Evolutionary conservation across 257 asterid genomes (phyloP).

Genomic region (Scutellaria barbata): DNA sequence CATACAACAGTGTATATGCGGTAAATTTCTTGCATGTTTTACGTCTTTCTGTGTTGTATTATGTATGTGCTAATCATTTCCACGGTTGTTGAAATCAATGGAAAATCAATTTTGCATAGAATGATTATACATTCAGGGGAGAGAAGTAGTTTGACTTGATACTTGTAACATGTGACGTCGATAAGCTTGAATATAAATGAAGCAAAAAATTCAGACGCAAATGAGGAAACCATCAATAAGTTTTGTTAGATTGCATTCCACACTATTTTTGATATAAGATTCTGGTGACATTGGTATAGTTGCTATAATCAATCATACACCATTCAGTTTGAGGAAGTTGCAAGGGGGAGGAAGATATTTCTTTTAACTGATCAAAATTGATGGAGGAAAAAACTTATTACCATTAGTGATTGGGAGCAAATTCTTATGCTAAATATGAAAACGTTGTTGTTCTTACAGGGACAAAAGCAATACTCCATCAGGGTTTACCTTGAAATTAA

Average conservation of each 20-base stretch:
- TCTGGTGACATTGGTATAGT: constrained; percentile 6
- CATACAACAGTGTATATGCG: constrained; percentile 94
- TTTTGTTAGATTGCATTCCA: constrained; percentile 19
- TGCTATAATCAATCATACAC: constrained; percentile 14
- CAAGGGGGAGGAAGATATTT: constrained; percentile 6
- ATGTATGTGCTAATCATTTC: background rate
- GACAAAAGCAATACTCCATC: constrained; percentile 98
- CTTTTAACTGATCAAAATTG: constrained; percentile 13
- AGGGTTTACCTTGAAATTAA: constrained; percentile 90
- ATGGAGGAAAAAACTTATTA: constrained; percentile 11
- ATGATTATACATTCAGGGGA: constrained; percentile 1
- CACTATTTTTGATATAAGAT: constrained; percentile 21
- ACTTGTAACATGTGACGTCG: constrained; percentile 11
- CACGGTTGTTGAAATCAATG: background rate
- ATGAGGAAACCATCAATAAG: background rate
- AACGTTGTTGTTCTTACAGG: constrained; percentile 45
- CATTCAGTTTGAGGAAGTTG: constrained; percentile 25
- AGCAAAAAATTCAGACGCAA: background rate
- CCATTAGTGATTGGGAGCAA: constrained; percentile 6
- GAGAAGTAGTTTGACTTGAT: constrained; percentile 8
- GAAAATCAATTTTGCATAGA: background rate
- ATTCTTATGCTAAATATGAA: constrained; percentile 26
- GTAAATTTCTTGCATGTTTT: constrained; percentile 42
- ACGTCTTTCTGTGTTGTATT: constrained; percentile 7
- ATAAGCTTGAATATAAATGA: constrained; percentile 16